Evolutionary conservation across 2,329 filamentous ascomycete genomes (phyloP).

Genomic region (Lasiodiplodia citricola): DNA sequence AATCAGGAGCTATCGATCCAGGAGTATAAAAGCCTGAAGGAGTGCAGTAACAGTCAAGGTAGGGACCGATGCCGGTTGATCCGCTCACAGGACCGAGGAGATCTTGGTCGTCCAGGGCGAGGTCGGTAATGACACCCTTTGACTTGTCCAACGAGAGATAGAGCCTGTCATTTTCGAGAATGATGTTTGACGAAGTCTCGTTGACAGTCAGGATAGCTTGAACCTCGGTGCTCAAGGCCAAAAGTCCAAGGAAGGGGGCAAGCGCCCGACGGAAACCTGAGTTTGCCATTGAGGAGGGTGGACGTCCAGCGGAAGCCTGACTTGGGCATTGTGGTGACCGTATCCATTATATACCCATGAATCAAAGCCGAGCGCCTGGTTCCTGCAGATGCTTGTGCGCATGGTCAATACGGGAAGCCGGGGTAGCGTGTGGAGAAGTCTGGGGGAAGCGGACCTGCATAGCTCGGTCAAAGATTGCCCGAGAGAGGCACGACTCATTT

Average conservation of each 20-base stretch:
- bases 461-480: slow-evolving; percentile 10
- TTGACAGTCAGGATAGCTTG: slow-evolving; percentile 33
- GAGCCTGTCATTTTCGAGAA: slow-evolving; percentile 53
- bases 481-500: slow-evolving; percentile 5
- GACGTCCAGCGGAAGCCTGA: background rate
- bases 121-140: slow-evolving; percentile 48
- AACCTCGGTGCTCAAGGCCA: background rate
- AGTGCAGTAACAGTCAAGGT: slow-evolving; percentile 68
- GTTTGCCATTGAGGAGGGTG: slow-evolving; percentile 2
- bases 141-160: slow-evolving; percentile 51
- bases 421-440: slow-evolving; percentile 18
- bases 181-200: slow-evolving; percentile 39
- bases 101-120: slow-evolving; percentile 57
- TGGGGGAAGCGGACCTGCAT: slow-evolving; percentile 21
- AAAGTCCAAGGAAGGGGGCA: background rate
- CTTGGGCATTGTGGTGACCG: background rate
- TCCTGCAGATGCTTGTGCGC: slow-evolving; percentile 1
- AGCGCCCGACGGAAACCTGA: background rate
- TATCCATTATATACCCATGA: background rate
- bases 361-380: background rate
- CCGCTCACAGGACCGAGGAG: slow-evolving; percentile 55
- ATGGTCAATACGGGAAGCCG: slow-evolving; percentile 1
- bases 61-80: slow-evolving; percentile 59
- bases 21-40: slow-evolving; percentile 66
- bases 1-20: slow-evolving; percentile 55